These are phyloP conservation scores for Colletotrichum melonis DNA, from an alignment of 2,329 filamentous ascomycete species.

Conservation along the genomic window DNA sequence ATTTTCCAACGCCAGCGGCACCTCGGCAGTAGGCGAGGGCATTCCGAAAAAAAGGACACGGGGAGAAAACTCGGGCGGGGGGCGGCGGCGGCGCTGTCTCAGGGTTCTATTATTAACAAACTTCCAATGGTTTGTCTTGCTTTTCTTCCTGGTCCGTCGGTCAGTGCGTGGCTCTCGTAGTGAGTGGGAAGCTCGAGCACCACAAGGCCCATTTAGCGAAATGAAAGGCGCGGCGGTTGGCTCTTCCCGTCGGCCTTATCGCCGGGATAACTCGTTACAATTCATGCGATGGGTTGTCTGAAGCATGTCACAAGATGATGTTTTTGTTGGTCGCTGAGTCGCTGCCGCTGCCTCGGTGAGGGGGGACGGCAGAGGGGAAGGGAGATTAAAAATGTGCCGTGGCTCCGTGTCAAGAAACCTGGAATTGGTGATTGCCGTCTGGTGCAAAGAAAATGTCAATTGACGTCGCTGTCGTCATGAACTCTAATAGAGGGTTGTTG, in stretches of 20 bases:
- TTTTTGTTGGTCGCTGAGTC: background rate
- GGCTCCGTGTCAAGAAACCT: background rate
- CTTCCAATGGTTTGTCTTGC: background rate
- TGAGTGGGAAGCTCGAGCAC: background rate
- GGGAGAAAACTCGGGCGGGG: background rate
- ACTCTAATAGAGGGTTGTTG: background rate
- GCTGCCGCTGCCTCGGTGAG: background rate
- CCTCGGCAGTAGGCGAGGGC: slow-evolving; percentile 16
- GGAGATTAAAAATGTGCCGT: background rate
- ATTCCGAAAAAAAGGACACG: slow-evolving; percentile 9
- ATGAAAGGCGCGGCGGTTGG: slow-evolving; percentile 1
- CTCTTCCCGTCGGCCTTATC: slow-evolving; percentile 7
- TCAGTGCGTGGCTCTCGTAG: slow-evolving; percentile 14
- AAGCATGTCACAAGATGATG: slow-evolving; percentile 5
- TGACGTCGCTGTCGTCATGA: background rate
- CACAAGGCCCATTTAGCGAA: slow-evolving; percentile 8
- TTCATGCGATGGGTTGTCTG: background rate
- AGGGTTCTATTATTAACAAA: slow-evolving; percentile 26
- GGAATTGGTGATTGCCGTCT: background rate
- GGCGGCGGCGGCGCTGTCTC: background rate
- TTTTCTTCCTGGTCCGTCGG: background rate
- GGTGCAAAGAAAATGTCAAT: background rate
- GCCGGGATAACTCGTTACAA: background rate
- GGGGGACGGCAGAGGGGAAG: background rate
- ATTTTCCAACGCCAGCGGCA: background rate